Evolutionary conservation across 2,329 filamentous ascomycete species (phyloP).

Genomic region (Emergomyces orientalis): DNA sequence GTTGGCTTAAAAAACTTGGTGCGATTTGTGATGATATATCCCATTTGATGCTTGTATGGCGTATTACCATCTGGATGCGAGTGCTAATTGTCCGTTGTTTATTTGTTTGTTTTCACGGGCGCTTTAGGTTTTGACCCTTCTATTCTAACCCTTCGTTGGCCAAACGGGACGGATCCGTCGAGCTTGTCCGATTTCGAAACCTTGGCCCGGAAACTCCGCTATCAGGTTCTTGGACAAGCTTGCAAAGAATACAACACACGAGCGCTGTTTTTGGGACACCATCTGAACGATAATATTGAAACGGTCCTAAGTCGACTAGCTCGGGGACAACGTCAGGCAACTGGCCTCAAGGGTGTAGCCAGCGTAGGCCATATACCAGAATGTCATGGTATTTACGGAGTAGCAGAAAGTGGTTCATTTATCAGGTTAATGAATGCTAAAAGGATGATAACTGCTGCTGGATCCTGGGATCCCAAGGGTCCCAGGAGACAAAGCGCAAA

Average conservation of each 20-base stretch:
- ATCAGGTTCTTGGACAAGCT: constrained; percentile 56
- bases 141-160: constrained; percentile 46
- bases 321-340: constrained; percentile 57
- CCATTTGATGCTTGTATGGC: neutral
- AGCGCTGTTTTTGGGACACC: constrained; percentile 71
- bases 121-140: constrained; percentile 26
- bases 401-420: constrained; percentile 52
- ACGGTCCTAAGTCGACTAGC: constrained; percentile 73
- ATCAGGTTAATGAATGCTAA: neutral
- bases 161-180: constrained; percentile 27
- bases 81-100: neutral
- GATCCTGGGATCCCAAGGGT: neutral
- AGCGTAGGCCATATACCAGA: constrained; percentile 65
- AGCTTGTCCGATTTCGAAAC: constrained; percentile 62
- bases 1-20: constrained; percentile 39
- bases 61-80: neutral
- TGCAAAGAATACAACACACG: constrained; percentile 47
- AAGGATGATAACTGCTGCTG: neutral
- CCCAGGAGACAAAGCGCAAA: neutral
- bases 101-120: neutral
- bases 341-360: constrained; percentile 58
- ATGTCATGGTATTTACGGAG: constrained; percentile 64
- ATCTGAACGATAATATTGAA: constrained; percentile 84
- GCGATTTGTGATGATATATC: constrained; percentile 7
- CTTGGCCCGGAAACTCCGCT: constrained; percentile 63